Conservation (phyloP, 2,329 filamentous ascomycete genomes). For the Ciborinia camelliae region DNA sequence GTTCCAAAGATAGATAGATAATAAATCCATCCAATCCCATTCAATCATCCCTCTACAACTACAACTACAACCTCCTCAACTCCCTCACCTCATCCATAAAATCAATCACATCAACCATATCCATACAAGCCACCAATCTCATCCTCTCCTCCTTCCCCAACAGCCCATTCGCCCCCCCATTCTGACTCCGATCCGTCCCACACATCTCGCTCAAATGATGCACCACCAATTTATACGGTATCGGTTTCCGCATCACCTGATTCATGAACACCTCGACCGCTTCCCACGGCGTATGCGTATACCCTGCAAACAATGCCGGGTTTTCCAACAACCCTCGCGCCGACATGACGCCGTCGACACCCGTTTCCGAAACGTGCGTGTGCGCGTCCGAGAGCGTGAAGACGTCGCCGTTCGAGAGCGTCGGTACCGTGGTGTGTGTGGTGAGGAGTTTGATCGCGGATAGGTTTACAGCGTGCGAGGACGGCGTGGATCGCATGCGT, state of each 20-base stretch:
- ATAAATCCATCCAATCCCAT: too few species aligned
- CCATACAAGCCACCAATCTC: constrained; percentile 47
- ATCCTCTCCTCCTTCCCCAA: constrained; percentile 55
- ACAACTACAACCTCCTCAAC: not conserved
- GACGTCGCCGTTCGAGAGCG: constrained; percentile 67
- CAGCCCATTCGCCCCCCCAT: constrained; percentile 45
- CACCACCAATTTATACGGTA: constrained; percentile 60
- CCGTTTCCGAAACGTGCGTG: constrained; percentile 39
- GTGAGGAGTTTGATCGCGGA: constrained; percentile 50
- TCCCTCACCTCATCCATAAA: constrained; percentile 53
- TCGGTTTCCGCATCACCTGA: constrained; percentile 52
- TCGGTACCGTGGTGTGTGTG: constrained; percentile 54
- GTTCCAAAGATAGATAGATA: too few species aligned
- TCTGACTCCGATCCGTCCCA: constrained; percentile 54
- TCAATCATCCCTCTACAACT: too few species aligned
- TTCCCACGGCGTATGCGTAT: constrained; percentile 56
- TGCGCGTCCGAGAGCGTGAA: constrained; percentile 48
- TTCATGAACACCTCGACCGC: constrained; percentile 62
- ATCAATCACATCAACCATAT: constrained; percentile 58
- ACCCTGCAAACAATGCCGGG: constrained; percentile 57
- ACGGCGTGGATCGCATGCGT: constrained; percentile 58
- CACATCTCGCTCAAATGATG: constrained; percentile 69
- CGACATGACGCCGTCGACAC: constrained; percentile 64
- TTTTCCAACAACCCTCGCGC: constrained; percentile 66
- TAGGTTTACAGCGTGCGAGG: constrained; percentile 57